phyloP scores from a whole-genome alignment of 2,329 filamentous ascomycete genomes.

The Drechslerella coelobrocha region DNA sequence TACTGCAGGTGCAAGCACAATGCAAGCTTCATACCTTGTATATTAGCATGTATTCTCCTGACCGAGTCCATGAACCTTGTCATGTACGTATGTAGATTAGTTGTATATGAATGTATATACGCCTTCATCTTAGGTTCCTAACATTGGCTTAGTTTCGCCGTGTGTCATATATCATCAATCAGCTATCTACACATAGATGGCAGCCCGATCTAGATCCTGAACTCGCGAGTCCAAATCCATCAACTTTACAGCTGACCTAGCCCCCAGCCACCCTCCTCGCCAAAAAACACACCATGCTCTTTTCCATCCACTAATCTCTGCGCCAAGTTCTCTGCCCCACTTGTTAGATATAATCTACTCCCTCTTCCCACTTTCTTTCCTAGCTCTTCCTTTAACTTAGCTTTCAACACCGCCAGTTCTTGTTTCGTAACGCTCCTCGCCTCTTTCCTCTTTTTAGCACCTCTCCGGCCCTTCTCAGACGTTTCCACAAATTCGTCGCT shows the following conservation, averaged over 20 bases:
- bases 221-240: too few relatives aligned
- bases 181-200: background rate
- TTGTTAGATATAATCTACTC: constrained; percentile 47
- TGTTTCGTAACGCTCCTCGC: constrained; percentile 68
- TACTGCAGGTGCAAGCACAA: too few relatives aligned
- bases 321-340: constrained; percentile 37
- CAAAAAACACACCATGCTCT: constrained; percentile 50
- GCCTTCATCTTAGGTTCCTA: too few relatives aligned
- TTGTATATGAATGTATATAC: background rate
- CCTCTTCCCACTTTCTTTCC: constrained; percentile 67
- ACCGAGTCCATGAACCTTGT: too few relatives aligned
- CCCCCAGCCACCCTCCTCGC: constrained; percentile 47
- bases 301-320: constrained; percentile 45
- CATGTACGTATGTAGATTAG: background rate
- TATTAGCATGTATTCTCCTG: too few relatives aligned
- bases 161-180: background rate
- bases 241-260: constrained; percentile 25
- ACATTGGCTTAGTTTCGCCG: too few relatives aligned
- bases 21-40: background rate
- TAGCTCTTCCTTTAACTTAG: constrained; percentile 75
- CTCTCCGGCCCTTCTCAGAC: constrained; percentile 70
- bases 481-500: constrained; percentile 77
- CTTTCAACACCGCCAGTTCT: constrained; percentile 73
- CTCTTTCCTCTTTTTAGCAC: constrained; percentile 59
- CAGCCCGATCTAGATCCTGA: background rate